phyloP scores from a whole-genome alignment of 805 yeast species.

The Lipomyces yamadae region DNA sequence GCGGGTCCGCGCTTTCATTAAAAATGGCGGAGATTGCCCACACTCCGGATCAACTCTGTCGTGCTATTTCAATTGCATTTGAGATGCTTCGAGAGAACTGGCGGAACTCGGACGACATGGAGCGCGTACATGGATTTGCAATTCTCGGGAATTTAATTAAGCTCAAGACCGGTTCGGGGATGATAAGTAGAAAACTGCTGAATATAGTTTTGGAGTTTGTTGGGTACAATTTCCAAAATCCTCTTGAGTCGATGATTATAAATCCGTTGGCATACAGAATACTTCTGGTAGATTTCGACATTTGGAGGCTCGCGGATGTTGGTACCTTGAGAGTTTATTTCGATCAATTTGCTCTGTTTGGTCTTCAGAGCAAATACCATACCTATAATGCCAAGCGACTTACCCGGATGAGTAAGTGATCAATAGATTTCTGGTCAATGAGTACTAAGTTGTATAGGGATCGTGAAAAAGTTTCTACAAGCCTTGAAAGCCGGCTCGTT shows the following conservation, averaged over 20 bases:
- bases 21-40: constrained; percentile 54
- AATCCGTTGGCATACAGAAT: constrained; percentile 62
- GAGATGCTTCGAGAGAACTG: constrained; percentile 53
- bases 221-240: constrained; percentile 60
- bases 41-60: constrained; percentile 46
- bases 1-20: constrained; percentile 58
- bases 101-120: constrained; percentile 62
- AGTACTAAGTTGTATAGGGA: constrained; percentile 28
- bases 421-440: constrained; percentile 36
- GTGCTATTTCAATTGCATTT: constrained; percentile 52
- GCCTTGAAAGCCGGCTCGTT: constrained; percentile 53
- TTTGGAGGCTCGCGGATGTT: constrained; percentile 53
- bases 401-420: constrained; percentile 55
- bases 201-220: constrained; percentile 56
- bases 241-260: constrained; percentile 60
- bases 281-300: constrained; percentile 65
- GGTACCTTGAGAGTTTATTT: constrained; percentile 59
- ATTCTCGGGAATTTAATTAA: constrained; percentile 60
- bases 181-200: constrained; percentile 50
- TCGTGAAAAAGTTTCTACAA: constrained; percentile 54
- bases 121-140: constrained; percentile 63
- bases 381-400: constrained; percentile 59
- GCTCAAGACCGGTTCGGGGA: constrained; percentile 49
- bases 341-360: constrained; percentile 61
- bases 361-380: constrained; percentile 56